Percentiles rank a stretch among this genome's conserved stretches.
These are phyloP conservation scores for Testicularia cyperi DNA, from an alignment of 1,284 basidiomycete species.

Conservation along the genomic window DNA sequence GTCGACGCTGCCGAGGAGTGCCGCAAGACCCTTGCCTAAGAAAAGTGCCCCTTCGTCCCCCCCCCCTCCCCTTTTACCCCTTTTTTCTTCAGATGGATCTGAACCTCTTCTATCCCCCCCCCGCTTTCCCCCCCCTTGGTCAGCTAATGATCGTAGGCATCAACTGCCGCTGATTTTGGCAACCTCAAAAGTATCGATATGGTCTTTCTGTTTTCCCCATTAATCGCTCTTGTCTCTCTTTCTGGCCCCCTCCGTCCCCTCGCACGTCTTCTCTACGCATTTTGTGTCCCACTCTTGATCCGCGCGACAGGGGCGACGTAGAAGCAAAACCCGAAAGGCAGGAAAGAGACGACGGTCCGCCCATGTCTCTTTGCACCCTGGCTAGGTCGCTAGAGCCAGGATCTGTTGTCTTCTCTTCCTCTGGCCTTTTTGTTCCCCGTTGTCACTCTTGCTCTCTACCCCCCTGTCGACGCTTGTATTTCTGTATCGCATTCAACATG, in stretches of 20 bases:
- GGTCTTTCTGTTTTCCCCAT: neutral
- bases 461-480: slow-evolving; percentile 8
- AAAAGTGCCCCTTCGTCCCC: neutral
- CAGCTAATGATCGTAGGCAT: neutral
- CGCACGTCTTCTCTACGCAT: too few relatives aligned
- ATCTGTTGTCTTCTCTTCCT: slow-evolving; percentile 3
- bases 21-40: slow-evolving; percentile 67
- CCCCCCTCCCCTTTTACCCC: neutral
- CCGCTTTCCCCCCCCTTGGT: neutral
- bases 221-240: too few relatives aligned
- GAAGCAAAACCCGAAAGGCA: too few relatives aligned
- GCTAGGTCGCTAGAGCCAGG: too few relatives aligned
- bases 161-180: neutral
- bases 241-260: too few relatives aligned
- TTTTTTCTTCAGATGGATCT: slow-evolving; percentile 8
- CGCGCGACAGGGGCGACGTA: too few relatives aligned
- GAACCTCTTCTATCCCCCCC: slow-evolving; percentile 9
- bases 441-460: slow-evolving; percentile 8
- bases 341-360: too few relatives aligned
- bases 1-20: slow-evolving; percentile 72
- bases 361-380: neutral
- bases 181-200: neutral
- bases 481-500: slow-evolving; percentile 45
- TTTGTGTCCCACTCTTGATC: too few relatives aligned
- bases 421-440: slow-evolving; percentile 16